Base-by-base conservation (phyloP, 768 basidiomycete genomes). In the Clitopilus passeckerianus region DNA sequence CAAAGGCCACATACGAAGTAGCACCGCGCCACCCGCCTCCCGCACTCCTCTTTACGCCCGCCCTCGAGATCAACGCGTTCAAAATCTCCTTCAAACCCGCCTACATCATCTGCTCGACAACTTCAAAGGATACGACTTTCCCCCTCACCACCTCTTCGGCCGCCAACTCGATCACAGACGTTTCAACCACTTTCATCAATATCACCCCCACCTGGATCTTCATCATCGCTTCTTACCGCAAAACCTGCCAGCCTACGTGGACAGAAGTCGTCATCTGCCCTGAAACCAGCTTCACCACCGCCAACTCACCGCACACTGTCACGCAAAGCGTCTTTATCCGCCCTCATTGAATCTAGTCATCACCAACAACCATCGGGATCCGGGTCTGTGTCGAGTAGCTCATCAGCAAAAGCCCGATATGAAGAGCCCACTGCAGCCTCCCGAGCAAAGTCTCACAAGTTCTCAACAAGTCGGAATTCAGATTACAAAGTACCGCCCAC, bases 371-470 rank as follows among this genome's bases (percentile, higher is more conserved):
- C 81, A 58, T 74, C 77, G 74, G 81, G 83, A 69, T 81, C 83
- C 65, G 81, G 80, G 27, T 30, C 27, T 30, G 27, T 30, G 65
- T 71, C 74, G 56, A 76, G 75, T 23, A 65, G 72, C 55, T 68
- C 73, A 30, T 68, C 73, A 30, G 81, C 78, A 64, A 69, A 77
- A 53, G 79, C 77, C 55, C 76, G 90, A 35, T 93, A 93, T 68
- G 86, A 90, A 58, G 83, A 88, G 44, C 86, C 91, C 0, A 93
- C 91, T 10, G 89, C 86, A 6, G 88, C 91, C 22, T 93, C 91
- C 12, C 83, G 86, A 66, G 91, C 91, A 46, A 91, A 89, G 69
- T 75, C 80, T 1, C 80, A 89, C 64, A 84, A 83, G 67, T 81
- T 78, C 59, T 89, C 90, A 10, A 82, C 86, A 9, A 82, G 83